phyloP scores from a whole-genome alignment of 176 grass and related monocot genomes.

The Oropetium thomaeum region DNA sequence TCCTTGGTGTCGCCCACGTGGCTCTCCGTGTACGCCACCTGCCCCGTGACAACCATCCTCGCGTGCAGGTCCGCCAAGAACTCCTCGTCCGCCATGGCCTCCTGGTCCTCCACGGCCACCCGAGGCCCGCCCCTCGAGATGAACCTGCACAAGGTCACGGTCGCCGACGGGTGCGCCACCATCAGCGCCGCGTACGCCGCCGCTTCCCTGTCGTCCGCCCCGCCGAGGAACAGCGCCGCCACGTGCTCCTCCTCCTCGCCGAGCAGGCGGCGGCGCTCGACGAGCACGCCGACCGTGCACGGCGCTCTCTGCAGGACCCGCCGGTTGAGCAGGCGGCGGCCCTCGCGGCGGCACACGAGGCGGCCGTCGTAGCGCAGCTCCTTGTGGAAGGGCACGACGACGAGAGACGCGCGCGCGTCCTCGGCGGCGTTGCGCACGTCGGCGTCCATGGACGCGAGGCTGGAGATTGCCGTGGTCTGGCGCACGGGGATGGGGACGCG shows the following conservation, averaged over 20 bases:
- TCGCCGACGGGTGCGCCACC: constrained; percentile 27
- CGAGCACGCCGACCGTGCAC: constrained; percentile 67
- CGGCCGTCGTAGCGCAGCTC: constrained; percentile 67
- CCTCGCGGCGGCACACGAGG: constrained; percentile 49
- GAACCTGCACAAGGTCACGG: constrained; percentile 48
- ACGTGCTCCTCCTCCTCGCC: constrained; percentile 14
- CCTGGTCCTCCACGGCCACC: background rate
- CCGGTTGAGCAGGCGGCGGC: constrained; percentile 38
- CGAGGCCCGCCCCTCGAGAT: background rate
- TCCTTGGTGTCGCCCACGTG: constrained; percentile 45
- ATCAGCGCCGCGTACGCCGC: constrained; percentile 46
- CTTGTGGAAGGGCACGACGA: constrained; percentile 61
- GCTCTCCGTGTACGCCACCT: constrained; percentile 47
- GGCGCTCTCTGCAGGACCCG: constrained; percentile 45
- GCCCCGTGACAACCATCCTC: constrained; percentile 45
- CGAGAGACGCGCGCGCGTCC: constrained; percentile 50
- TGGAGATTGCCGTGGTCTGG: constrained; percentile 54
- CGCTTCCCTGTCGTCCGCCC: constrained; percentile 64
- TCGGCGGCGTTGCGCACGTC: constrained; percentile 59
- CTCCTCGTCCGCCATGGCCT: constrained; percentile 48
- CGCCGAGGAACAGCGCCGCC: constrained; percentile 58
- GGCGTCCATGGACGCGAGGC: constrained; percentile 49
- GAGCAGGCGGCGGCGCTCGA: constrained; percentile 38
- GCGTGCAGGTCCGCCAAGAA: constrained; percentile 45
- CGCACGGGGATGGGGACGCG: constrained; percentile 14